Evolutionary conservation across 2,329 filamentous ascomycete genomes (phyloP), one percentile per base, ranked within the genome.

Genomic region (Colletotrichum filicis): DNA sequence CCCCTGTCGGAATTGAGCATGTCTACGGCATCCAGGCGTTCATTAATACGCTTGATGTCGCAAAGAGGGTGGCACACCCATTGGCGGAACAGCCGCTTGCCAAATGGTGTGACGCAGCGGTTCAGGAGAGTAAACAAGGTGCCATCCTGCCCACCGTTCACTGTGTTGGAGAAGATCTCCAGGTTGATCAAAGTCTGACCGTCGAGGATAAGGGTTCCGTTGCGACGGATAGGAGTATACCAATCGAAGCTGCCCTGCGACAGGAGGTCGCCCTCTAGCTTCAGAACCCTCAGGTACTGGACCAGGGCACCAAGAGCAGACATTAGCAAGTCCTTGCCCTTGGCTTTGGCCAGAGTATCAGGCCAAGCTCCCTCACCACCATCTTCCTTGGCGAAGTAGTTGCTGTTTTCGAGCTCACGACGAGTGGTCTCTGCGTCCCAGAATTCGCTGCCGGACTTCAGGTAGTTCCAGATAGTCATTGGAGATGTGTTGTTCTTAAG

Each of bases 61-160:
- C 95, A 95, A 16, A 99, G 87, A 2, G 97, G 97, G 82, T 99
- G 97, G 78, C 96, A 98, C 3, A 99, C 93, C 97, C 97, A 99
- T 81, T 98, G 95, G 67, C 95, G 93, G 82, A 99, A 95, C 81
- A 98, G 91, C 12, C 97, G 93, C 84, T 99, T 99, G 70, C 97
- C 97, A 79, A 99, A 99, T 0, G 97, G 96, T 4, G 97, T 98
- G 74, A 98, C 93, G 80, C 97, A 99, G 64, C 95, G 92, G 81
- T 99, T 98, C 65, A 99, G 89, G 75, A 99, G 91, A 64, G 90
- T 90, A 82, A 98, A 99, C 1, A 99, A 85, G 0, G 97, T 98
- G 7, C 97, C 97, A 52, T 97, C 93, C 0, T 88, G 81, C 16
- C 94, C 92, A 8, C 95, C 96, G 79, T 98, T 96, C 76, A 93